phyloP scores from a whole-genome alignment of 179 eudicot species.

The Pouteria campechiana region DNA sequence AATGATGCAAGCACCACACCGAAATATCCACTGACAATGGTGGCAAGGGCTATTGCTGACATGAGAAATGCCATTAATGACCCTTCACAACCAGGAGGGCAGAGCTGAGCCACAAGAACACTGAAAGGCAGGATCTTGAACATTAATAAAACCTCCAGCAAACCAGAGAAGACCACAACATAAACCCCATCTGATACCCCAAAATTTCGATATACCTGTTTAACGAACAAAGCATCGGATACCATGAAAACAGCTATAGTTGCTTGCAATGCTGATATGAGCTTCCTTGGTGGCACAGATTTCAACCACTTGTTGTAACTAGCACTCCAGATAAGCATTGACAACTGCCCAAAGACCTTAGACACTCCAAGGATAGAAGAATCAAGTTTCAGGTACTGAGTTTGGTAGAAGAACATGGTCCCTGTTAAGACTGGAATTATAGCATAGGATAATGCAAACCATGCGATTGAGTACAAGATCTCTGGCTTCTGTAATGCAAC shows the following conservation, averaged over 20 bases:
- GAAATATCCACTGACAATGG: slow-evolving; percentile 73
- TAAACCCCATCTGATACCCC: slow-evolving; percentile 67
- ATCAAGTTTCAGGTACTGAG: slow-evolving; percentile 50
- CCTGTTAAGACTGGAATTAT: slow-evolving; percentile 68
- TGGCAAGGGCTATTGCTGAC: slow-evolving; percentile 71
- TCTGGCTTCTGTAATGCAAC: slow-evolving; percentile 53
- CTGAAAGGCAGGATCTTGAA: slow-evolving; percentile 80
- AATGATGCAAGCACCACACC: slow-evolving; percentile 79
- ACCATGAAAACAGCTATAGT: slow-evolving; percentile 69
- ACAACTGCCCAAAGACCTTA: slow-evolving; percentile 82
- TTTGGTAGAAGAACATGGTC: slow-evolving; percentile 92
- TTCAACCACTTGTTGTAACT: slow-evolving; percentile 45
- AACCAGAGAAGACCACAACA: slow-evolving; percentile 60
- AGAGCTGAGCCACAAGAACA: slow-evolving; percentile 67
- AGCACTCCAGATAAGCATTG: slow-evolving; percentile 77
- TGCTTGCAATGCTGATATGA: slow-evolving; percentile 53
- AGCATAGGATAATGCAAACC: slow-evolving; percentile 83
- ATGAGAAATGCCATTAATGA: slow-evolving; percentile 88
- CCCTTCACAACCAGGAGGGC: slow-evolving; percentile 91
- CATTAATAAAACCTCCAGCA: slow-evolving; percentile 55
- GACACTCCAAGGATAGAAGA: slow-evolving; percentile 75
- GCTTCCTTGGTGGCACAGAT: slow-evolving; percentile 54
- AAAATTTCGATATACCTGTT: slow-evolving; percentile 42
- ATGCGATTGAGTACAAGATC: slow-evolving; percentile 47
- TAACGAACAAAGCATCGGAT: slow-evolving; percentile 74